phyloP scores from a whole-genome alignment of 176 grass and related monocot genomes.

The Microstegium vimineum region DNA sequence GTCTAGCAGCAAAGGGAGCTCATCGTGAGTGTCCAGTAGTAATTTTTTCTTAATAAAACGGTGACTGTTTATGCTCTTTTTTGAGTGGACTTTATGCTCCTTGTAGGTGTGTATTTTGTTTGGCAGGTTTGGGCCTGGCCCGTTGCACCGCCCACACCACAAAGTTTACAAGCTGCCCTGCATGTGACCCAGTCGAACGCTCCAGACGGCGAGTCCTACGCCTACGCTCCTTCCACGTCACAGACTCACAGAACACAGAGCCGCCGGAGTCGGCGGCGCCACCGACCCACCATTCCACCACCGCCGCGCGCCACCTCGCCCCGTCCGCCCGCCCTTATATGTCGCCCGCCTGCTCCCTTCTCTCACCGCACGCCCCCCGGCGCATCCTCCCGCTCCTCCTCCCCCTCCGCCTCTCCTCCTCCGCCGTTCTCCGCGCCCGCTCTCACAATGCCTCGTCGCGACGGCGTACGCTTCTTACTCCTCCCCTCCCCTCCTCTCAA shows the following conservation, averaged over 20 bases:
- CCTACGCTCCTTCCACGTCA: not conserved
- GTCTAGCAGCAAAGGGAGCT: too few species aligned
- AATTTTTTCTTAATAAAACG: too few species aligned
- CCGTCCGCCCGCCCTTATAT: not conserved
- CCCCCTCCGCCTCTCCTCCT: slow-evolving; percentile 25
- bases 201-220: not conserved
- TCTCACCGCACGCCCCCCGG: slow-evolving; percentile 16
- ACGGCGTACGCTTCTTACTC: slow-evolving; percentile 1
- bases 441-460: slow-evolving; percentile 25
- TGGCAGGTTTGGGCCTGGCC: not conserved
- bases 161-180: not conserved
- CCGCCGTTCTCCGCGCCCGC: not conserved
- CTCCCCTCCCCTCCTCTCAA: not conserved
- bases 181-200: not conserved
- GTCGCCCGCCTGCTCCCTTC: slow-evolving; percentile 13
- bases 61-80: too few species aligned
- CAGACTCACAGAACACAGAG: not conserved
- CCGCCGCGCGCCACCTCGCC: not conserved
- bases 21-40: too few species aligned
- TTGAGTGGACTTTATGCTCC: too few species aligned
- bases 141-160: not conserved
- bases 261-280: not conserved
- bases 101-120: not conserved
- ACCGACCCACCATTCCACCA: not conserved
- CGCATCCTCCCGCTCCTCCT: slow-evolving; percentile 37